phyloP scores from a whole-genome alignment of 2,329 filamentous ascomycete genomes.

The Chaetomium olivaceum region DNA sequence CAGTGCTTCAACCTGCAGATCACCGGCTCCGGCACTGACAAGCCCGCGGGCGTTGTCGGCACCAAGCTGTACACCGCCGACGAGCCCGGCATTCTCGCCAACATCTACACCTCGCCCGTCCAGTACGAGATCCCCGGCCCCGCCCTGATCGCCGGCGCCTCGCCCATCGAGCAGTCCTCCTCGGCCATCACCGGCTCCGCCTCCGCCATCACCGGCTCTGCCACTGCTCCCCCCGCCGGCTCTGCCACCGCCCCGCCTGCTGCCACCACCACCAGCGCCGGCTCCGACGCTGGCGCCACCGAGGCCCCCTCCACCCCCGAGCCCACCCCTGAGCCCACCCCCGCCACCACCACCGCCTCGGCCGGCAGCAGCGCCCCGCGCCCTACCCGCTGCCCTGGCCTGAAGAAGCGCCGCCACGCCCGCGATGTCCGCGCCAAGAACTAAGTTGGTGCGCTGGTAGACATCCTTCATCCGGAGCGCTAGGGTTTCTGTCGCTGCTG shows the following conservation, averaged over 20 bases:
- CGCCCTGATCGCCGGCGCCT: constrained; percentile 29
- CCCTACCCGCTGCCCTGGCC: constrained; percentile 24
- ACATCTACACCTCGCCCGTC: constrained; percentile 31
- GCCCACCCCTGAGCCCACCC: not conserved
- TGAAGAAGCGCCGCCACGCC: constrained; percentile 20
- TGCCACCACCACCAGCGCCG: constrained; percentile 12
- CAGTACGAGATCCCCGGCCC: constrained; percentile 35
- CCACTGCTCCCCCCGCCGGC: constrained; percentile 15
- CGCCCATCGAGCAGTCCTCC: constrained; percentile 18
- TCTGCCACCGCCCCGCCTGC: constrained; percentile 6
- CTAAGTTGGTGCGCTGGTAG: not conserved
- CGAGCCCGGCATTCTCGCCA: constrained; percentile 33
- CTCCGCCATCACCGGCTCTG: constrained; percentile 29
- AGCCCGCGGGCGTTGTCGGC: constrained; percentile 33
- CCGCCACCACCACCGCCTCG: constrained; percentile 1
- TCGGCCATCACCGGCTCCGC: constrained; percentile 28
- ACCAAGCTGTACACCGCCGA: constrained; percentile 31
- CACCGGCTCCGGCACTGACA: constrained; percentile 40
- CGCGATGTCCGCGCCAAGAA: constrained; percentile 11
- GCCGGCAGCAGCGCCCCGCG: not conserved
- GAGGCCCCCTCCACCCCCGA: not conserved
- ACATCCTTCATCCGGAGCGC: not conserved
- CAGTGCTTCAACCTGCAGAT: constrained; percentile 50
- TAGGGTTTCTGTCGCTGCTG: no score
- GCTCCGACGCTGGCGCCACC: not conserved